A percentile compares a stretch with the other conserved stretches of the same genome.
These are phyloP conservation scores for Stereocaulon alpinum DNA, from an alignment of 495 filamentous ascomycete genomes.

Conservation along the genomic window DNA sequence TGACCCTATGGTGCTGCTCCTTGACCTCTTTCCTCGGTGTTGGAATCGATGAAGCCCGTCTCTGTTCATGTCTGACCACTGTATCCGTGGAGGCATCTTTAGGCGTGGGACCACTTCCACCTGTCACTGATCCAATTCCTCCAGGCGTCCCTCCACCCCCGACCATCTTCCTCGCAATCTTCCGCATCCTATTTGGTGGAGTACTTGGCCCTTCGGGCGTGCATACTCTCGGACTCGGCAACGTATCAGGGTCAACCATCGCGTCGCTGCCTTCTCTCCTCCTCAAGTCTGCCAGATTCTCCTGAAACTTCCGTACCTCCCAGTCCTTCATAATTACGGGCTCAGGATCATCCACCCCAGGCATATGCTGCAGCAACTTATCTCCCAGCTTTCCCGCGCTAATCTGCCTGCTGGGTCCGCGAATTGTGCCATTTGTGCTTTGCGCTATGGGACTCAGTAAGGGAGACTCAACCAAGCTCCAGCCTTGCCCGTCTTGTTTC, in stretches of 20 bases:
- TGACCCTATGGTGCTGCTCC: slow-evolving; percentile 12
- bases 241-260: slow-evolving; percentile 28
- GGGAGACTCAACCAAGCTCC: slow-evolving; percentile 23
- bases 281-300: slow-evolving; percentile 30
- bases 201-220: slow-evolving; percentile 24
- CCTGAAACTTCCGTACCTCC: slow-evolving; percentile 35
- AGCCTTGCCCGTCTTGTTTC: slow-evolving; percentile 16
- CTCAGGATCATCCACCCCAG: slow-evolving; percentile 36
- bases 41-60: neutral
- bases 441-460: slow-evolving; percentile 26
- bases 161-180: slow-evolving; percentile 9
- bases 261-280: slow-evolving; percentile 22
- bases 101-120: neutral
- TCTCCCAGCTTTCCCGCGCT: slow-evolving; percentile 36
- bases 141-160: no score
- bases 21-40: neutral
- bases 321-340: slow-evolving; percentile 33
- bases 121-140: neutral
- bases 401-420: slow-evolving; percentile 26
- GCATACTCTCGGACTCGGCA: slow-evolving; percentile 28
- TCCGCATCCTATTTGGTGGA: slow-evolving; percentile 10
- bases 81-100: slow-evolving; percentile 4
- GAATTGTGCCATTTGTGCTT: neutral
- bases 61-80: slow-evolving; percentile 2
- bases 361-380: slow-evolving; percentile 40